Conservation (phyloP, 768 basidiomycete genomes). For the Lactarius vividus region DNA sequence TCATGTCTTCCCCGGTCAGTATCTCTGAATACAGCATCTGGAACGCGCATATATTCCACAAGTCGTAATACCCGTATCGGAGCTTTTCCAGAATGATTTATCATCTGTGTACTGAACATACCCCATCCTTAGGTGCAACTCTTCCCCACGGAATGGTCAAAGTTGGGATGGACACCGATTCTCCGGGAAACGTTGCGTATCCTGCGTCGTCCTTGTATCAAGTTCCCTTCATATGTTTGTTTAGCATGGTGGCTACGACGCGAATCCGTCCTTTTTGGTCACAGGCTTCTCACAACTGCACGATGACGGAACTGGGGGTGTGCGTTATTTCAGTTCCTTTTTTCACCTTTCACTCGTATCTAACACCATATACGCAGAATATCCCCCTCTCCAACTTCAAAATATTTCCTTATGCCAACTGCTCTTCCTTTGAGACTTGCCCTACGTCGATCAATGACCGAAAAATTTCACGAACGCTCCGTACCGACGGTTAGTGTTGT, state of each 20-base stretch:
- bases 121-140: slow-evolving; percentile 50
- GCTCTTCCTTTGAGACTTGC: slow-evolving; percentile 52
- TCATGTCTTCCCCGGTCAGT: slow-evolving; percentile 62
- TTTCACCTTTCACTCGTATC: slow-evolving; percentile 3
- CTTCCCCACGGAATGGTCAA: slow-evolving; percentile 71
- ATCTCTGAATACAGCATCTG: no score
- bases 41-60: neutral
- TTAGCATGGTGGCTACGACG: slow-evolving; percentile 43
- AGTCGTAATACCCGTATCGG: no score
- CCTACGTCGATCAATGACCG: slow-evolving; percentile 46
- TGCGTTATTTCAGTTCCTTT: slow-evolving; percentile 30
- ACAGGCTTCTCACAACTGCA: slow-evolving; percentile 66
- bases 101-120: neutral
- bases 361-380: slow-evolving; percentile 35
- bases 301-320: slow-evolving; percentile 61
- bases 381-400: slow-evolving; percentile 62
- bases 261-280: slow-evolving; percentile 35
- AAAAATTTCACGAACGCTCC: slow-evolving; percentile 47
- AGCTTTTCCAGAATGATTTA: neutral
- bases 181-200: slow-evolving; percentile 51
- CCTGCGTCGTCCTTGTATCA: slow-evolving; percentile 32
- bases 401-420: slow-evolving; percentile 51
- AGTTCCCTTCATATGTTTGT: neutral
- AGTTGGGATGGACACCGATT: slow-evolving; percentile 64
- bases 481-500: slow-evolving; percentile 43